Evolutionary conservation across 2,329 filamentous ascomycete species (phyloP).

Genomic region (Aspergillus sp.): DNA sequence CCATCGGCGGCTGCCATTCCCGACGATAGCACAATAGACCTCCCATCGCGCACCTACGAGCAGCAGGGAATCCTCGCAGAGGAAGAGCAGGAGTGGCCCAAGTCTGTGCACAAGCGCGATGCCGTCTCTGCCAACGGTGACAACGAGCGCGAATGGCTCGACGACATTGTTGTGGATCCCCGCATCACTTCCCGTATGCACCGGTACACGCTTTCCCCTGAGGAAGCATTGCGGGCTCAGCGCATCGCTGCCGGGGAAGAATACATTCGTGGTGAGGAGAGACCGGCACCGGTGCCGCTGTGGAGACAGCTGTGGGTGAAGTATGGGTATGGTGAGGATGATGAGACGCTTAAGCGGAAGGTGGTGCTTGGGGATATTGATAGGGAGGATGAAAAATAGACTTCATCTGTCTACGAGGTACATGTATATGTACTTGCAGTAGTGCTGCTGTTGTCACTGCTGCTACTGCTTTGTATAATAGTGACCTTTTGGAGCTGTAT

Average conservation of each 20-base stretch:
- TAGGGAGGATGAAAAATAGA: conserved; percentile 20
- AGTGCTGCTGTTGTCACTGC: too few relatives aligned
- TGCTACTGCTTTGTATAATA: not conserved
- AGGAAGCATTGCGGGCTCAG: conserved; percentile 61
- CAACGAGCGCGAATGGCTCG: conserved; percentile 66
- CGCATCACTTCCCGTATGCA: conserved; percentile 73
- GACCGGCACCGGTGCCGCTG: conserved; percentile 25
- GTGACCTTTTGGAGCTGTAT: not conserved
- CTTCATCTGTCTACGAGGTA: too few relatives aligned
- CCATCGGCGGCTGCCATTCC: conserved; percentile 8
- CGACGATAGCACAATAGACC: not conserved
- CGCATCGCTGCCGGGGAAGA: conserved; percentile 57
- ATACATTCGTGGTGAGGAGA: conserved; percentile 58
- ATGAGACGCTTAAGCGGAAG: conserved; percentile 30
- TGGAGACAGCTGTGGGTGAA: conserved; percentile 35
- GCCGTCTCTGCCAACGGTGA: conserved; percentile 39
- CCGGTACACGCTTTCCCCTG: conserved; percentile 60
- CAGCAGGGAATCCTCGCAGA: conserved; percentile 56
- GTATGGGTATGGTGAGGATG: conserved; percentile 35
- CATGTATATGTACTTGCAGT: too few relatives aligned
- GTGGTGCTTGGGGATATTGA: conserved; percentile 35
- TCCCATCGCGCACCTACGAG: conserved; percentile 43
- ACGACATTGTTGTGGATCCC: conserved; percentile 65
- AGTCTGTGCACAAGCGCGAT: conserved; percentile 56
- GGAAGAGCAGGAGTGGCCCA: conserved; percentile 79